A percentile compares a stretch with the other conserved stretches of the same genome.
phyloP scores from a whole-genome alignment of 805 yeast genomes.

The Lipomyces lipofer region DNA sequence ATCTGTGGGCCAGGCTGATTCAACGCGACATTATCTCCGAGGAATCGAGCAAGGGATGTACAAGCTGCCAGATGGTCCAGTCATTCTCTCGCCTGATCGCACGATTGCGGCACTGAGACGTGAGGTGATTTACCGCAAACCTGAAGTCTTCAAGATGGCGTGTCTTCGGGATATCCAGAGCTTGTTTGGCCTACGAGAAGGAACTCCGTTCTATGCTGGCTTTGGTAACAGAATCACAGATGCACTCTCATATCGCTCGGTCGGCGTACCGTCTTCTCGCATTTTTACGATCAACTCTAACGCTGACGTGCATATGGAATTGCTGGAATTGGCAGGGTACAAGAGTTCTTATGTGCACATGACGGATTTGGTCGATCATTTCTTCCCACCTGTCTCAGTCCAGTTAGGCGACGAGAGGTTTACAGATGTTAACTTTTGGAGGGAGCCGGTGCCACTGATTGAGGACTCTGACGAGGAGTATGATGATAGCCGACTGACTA shows the following conservation, averaged over 20 bases:
- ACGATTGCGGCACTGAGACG: constrained; percentile 92
- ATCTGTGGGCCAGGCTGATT: constrained; percentile 92
- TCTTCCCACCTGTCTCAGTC: constrained; percentile 77
- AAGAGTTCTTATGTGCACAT: constrained; percentile 83
- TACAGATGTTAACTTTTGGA: constrained; percentile 90
- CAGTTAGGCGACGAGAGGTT: constrained; percentile 55
- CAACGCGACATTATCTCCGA: constrained; percentile 78
- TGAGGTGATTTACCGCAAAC: constrained; percentile 90
- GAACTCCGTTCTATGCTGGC: constrained; percentile 79
- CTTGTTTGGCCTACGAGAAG: constrained; percentile 53
- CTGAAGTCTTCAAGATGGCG: constrained; percentile 98
- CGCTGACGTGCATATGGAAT: constrained; percentile 97
- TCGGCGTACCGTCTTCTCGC: constrained; percentile 89
- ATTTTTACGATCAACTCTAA: constrained; percentile 95
- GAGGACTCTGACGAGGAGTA: constrained; percentile 37
- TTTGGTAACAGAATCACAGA: constrained; percentile 97
- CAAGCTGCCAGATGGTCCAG: constrained; percentile 85
- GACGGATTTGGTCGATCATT: constrained; percentile 93
- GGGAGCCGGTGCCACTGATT: constrained; percentile 68
- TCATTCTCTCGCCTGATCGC: constrained; percentile 90
- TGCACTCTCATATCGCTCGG: constrained; percentile 90
- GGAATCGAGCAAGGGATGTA: constrained; percentile 71
- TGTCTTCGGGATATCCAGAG: constrained; percentile 83
- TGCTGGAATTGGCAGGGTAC: constrained; percentile 90
- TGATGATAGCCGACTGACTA: constrained; percentile 7